Evolutionary conservation across 768 basidiomycete genomes (phyloP), one percentile per base, ranked within the genome.

Genomic region (Mycena alexandri): DNA sequence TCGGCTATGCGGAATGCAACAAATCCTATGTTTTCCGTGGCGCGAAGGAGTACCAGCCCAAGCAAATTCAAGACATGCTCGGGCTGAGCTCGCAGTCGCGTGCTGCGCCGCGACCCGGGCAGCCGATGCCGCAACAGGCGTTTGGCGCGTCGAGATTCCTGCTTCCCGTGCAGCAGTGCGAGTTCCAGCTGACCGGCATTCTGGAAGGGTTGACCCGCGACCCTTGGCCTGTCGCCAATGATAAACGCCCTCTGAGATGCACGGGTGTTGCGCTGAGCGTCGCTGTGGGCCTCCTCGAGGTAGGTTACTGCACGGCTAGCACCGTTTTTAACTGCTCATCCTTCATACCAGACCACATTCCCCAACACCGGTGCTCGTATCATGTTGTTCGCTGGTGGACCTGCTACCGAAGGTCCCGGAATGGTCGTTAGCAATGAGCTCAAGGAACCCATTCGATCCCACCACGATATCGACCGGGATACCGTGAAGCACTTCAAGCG

Each of bases 1-100:
- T 99, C 41, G 96, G 96, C 36, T 99, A 98, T 74, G 87, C 90
- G 2, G 94, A 97, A 77, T 99, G 96, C 81, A 94, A 89, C 81
- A 99, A 99, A 79, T 98, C 96, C 5, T 99, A 98, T 79, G 98
- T 99, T 63, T 99, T 99, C 90, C 92, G 97, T 29, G 98, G 98
- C 48, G 93, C 92, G 14, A 99, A 99, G 80, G 98, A 99, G 73
- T 99, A 99, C 77, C 80, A 90, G 61, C 90, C 94, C 44, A 99
- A 99, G 82, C 95, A 98, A 71, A 98, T 99, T 71, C 94, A 95
- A 79, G 97, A 99, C 73, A 99, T 99, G 96, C 92, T 99, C 46
- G 94, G 93, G 25, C 86, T 98, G 48, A 90, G 87, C 74, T 85
- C 91, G 3, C 89, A 90, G 70, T 87, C 89, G 70, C 91, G 93